Conservation (phyloP, 1,139 yeast genomes). For the Pichia kudriavzevii region DNA sequence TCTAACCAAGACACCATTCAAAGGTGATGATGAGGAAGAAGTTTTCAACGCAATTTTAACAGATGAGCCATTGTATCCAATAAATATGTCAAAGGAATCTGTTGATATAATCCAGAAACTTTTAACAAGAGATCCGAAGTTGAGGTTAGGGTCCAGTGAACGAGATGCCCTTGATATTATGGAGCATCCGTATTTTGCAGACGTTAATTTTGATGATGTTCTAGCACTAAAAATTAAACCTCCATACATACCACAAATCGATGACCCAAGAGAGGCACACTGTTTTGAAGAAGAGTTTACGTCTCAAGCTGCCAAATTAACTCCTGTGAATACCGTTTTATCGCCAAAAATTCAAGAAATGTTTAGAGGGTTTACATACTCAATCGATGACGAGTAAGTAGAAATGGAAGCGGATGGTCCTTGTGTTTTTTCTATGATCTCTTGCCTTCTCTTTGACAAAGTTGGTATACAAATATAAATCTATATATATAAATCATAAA, state of each 20-base stretch:
- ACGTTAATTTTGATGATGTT: constrained; percentile 85
- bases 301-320: constrained; percentile 86
- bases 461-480: neutral
- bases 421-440: no score
- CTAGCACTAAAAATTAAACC: constrained; percentile 68
- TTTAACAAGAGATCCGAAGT: constrained; percentile 77
- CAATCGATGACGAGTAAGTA: constrained; percentile 47
- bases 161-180: constrained; percentile 88
- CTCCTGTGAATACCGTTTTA: constrained; percentile 86
- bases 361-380: constrained; percentile 92
- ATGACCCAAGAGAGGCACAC: constrained; percentile 82
- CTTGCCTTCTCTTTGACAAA: no score
- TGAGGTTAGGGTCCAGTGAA: constrained; percentile 79
- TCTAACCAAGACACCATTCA: constrained; percentile 91
- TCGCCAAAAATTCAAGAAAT: constrained; percentile 90
- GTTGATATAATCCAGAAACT: constrained; percentile 89
- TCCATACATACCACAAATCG: constrained; percentile 76
- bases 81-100: constrained; percentile 95
- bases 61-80: constrained; percentile 96
- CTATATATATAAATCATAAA: neutral
- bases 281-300: constrained; percentile 95
- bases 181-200: constrained; percentile 90
- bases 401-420: neutral
- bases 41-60: constrained; percentile 95
- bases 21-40: constrained; percentile 98